phyloP scores from a whole-genome alignment of 768 basidiomycete species.

The Calvatia gigantea region DNA sequence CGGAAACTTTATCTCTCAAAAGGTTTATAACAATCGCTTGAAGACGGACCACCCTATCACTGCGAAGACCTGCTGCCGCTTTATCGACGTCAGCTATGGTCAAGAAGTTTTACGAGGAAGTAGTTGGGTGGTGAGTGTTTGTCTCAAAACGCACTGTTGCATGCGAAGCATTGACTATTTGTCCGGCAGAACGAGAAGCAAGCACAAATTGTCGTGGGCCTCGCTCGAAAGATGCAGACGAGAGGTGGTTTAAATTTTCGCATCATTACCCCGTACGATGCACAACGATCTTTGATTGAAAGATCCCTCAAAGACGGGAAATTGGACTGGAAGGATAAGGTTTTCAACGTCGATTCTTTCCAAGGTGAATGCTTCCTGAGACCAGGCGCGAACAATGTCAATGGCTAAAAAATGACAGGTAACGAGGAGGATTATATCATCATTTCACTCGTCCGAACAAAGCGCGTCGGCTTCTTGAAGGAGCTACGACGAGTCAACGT shows the following conservation, averaged over 20 bases:
- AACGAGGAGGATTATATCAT: constrained; percentile 57
- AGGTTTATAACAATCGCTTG: constrained; percentile 53
- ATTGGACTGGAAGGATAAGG: constrained; percentile 54
- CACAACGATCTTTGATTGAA: constrained; percentile 56
- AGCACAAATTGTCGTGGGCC: constrained; percentile 38
- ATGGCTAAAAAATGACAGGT: constrained; percentile 34
- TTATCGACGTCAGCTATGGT: constrained; percentile 47
- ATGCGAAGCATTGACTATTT: neutral
- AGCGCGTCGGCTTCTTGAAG: constrained; percentile 48
- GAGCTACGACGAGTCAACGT: constrained; percentile 66
- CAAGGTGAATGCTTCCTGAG: constrained; percentile 45
- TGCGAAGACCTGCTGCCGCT: constrained; percentile 41
- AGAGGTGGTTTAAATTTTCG: constrained; percentile 41
- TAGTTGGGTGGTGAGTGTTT: constrained; percentile 35
- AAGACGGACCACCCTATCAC: constrained; percentile 40
- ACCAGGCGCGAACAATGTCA: no score
- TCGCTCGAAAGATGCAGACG: constrained; percentile 40
- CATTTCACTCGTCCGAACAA: constrained; percentile 16
- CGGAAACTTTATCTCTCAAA: constrained; percentile 56
- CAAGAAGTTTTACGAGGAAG: constrained; percentile 25
- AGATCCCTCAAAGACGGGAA: constrained; percentile 38
- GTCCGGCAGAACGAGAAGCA: constrained; percentile 50
- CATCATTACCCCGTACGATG: constrained; percentile 76
- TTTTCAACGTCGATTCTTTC: constrained; percentile 77
- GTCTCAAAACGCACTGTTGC: constrained; percentile 11